Evolutionary conservation across 495 filamentous ascomycete species (phyloP).

Genomic region (Penicillium crystallinum): DNA sequence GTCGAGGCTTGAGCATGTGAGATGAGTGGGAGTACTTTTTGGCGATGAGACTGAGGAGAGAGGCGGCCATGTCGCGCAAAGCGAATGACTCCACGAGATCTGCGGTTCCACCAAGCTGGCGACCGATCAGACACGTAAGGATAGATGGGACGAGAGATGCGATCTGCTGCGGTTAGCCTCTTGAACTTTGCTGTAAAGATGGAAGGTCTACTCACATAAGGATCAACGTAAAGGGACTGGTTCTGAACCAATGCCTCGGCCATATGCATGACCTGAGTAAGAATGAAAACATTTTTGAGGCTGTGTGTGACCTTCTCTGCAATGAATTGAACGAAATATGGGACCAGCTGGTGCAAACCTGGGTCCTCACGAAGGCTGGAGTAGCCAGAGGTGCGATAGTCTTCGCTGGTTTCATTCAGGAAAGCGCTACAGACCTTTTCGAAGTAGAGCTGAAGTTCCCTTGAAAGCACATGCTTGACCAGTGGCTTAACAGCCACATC

Average conservation of each 20-base stretch:
- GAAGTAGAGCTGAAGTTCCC: conserved; percentile 95
- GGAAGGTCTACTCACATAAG: conserved; percentile 59
- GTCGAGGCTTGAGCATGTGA: conserved; percentile 71
- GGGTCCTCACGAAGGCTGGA: conserved; percentile 79
- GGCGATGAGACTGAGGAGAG: conserved; percentile 66
- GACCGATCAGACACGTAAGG: conserved; percentile 84
- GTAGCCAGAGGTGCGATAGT: conserved; percentile 78
- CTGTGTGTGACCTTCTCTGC: conserved; percentile 90
- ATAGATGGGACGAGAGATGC: conserved; percentile 82
- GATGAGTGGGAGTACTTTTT: conserved; percentile 70
- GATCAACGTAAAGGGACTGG: conserved; percentile 73
- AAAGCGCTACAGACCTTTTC: conserved; percentile 85
- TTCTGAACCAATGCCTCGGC: conserved; percentile 79
- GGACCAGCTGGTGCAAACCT: conserved; percentile 87
- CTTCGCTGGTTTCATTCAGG: conserved; percentile 75
- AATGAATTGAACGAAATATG: conserved; percentile 94
- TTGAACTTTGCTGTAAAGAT: background rate
- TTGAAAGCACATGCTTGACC: conserved; percentile 91
- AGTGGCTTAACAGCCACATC: conserved; percentile 78
- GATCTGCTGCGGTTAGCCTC: conserved; percentile 33
- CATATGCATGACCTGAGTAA: conserved; percentile 87
- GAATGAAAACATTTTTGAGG: conserved; percentile 76
- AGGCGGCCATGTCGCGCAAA: conserved; percentile 78
- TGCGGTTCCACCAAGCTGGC: conserved; percentile 61
- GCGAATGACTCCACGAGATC: conserved; percentile 62